Base-by-base conservation (phyloP, 1,284 basidiomycete genomes). In the Trametes versicolor region DNA sequence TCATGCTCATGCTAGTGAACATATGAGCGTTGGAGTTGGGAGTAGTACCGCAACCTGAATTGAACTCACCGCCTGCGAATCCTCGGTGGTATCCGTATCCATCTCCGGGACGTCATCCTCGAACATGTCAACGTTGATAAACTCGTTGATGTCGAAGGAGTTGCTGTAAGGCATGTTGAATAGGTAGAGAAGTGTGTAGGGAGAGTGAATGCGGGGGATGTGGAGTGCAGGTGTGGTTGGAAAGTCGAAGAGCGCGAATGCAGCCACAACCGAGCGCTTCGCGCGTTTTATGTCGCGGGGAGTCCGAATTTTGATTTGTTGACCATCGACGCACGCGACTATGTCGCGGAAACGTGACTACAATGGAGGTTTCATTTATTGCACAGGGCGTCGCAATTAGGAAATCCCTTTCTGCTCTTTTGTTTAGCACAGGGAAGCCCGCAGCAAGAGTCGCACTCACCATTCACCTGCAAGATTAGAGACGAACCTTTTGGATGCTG, bases 311-410 rank as follows among this genome's bases (percentile, higher is more conserved):
- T 19, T 43, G 19, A 19, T 43, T 43, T 10, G 23, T 10, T 48
- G 45, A 48, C 25, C 45, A 48, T 48, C 45, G 45, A 48, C 45
- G 45, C 45, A 27, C 23, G 21, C 45, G 45, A 48, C 25, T 21
- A 21, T 48, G 45, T 48, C 45, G 45, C 45, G 45, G 21, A 9
- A 48, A 48, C 45, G 45, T 48, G 45, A 48, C 45, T 13, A 48
- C 45, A 48, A 48, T 25, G 45, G 23, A 1, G 1, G 9, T 8
- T 19, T 17, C 15, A 2, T 43, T 43, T 43, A 4, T 17, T 21
- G 21, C 25, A 7, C 23, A 6, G 2, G 21, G 15, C 15, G 45
- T 5, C 45, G 45, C 45, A 21, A 48, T 27, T n/a, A 17, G 19
- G 41, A 17, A 8, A 7, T 7, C 45, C 12, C 25, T 48, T 7